These are phyloP conservation scores for Pythium volutum DNA, from an alignment of 352 stramenopile genomes.

Conservation along the genomic window DNA sequence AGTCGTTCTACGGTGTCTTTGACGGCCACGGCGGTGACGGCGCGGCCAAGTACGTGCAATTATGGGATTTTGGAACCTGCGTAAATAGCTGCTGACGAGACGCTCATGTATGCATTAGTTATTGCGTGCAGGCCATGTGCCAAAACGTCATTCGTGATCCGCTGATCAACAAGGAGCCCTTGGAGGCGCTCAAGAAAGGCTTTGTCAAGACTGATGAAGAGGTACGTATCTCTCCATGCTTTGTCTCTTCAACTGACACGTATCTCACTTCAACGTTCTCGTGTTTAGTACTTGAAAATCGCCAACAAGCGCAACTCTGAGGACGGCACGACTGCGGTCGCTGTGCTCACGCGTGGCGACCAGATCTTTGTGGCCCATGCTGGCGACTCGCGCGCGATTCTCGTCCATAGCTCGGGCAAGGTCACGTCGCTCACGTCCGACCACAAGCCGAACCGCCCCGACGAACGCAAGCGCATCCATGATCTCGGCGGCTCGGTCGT, in stretches of 20 bases:
- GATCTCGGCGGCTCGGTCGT: slow-evolving; percentile 88
- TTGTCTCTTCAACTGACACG: background rate
- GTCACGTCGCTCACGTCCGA: slow-evolving; percentile 80
- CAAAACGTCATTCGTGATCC: slow-evolving; percentile 80
- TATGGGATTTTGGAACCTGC: too few relatives aligned
- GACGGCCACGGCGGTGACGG: slow-evolving; percentile 90
- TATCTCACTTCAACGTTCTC: background rate
- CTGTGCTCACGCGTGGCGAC: slow-evolving; percentile 68
- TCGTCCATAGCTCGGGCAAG: slow-evolving; percentile 81
- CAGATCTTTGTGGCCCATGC: slow-evolving; percentile 88
- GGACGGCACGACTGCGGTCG: slow-evolving; percentile 90
- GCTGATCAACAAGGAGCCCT: slow-evolving; percentile 59
- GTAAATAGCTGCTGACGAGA: too few relatives aligned
- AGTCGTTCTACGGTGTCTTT: slow-evolving; percentile 93
- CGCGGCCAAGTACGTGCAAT: slow-evolving; percentile 85
- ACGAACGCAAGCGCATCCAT: slow-evolving; percentile 88
- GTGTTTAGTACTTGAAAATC: slow-evolving; percentile 72
- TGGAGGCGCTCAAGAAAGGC: slow-evolving; percentile 69
- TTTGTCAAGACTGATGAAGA: slow-evolving; percentile 80
- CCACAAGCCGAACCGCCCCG: slow-evolving; percentile 90
- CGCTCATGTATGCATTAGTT: slow-evolving; percentile 37
- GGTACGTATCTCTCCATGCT: slow-evolving; percentile 24
- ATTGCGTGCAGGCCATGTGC: slow-evolving; percentile 80
- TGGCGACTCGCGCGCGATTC: slow-evolving; percentile 86
- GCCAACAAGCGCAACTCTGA: slow-evolving; percentile 78